Evolutionary conservation across 805 yeast genomes (phyloP).

Genomic region (Debaryomyces maramus): DNA sequence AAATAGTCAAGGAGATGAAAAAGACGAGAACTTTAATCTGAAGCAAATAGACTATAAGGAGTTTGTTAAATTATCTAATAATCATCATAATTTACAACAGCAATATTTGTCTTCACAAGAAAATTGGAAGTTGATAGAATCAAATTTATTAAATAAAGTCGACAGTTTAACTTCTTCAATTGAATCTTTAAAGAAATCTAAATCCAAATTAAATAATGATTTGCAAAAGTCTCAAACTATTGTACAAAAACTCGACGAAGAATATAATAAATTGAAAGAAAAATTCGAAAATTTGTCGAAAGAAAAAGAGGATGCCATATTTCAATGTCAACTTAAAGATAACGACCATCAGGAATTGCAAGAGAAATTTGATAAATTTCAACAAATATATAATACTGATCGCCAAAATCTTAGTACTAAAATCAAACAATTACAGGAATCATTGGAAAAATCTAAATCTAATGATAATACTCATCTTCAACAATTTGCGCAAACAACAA

Average conservation of each 20-base stretch:
- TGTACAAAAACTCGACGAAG: slow-evolving; percentile 14
- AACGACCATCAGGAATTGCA: slow-evolving; percentile 22
- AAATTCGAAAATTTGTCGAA: slow-evolving; percentile 23
- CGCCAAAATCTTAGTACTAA: slow-evolving; percentile 26
- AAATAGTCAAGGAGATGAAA: neutral
- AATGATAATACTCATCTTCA: slow-evolving; percentile 1
- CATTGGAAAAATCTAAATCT: slow-evolving; percentile 14
- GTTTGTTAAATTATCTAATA: slow-evolving; percentile 41
- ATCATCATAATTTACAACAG: slow-evolving; percentile 58
- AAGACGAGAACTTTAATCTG: slow-evolving; percentile 4
- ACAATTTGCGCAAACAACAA: neutral
- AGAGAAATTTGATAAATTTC: slow-evolving; percentile 33
- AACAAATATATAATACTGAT: slow-evolving; percentile 31
- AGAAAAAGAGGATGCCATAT: slow-evolving; percentile 23
- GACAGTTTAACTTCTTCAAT: slow-evolving; percentile 31
- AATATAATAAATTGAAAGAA: slow-evolving; percentile 8
- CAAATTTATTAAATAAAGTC: slow-evolving; percentile 53
- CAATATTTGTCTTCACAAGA: slow-evolving; percentile 77
- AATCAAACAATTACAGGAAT: slow-evolving; percentile 23
- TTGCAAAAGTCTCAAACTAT: slow-evolving; percentile 24
- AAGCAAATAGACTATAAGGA: slow-evolving; percentile 36
- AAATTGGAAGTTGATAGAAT: slow-evolving; percentile 82
- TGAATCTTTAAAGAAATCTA: slow-evolving; percentile 30
- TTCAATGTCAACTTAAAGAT: slow-evolving; percentile 21
- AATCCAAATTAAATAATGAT: slow-evolving; percentile 34